These are phyloP conservation scores for Orbilia brochopaga DNA, from an alignment of 2,329 filamentous ascomycete species.

Conservation along the genomic window DNA sequence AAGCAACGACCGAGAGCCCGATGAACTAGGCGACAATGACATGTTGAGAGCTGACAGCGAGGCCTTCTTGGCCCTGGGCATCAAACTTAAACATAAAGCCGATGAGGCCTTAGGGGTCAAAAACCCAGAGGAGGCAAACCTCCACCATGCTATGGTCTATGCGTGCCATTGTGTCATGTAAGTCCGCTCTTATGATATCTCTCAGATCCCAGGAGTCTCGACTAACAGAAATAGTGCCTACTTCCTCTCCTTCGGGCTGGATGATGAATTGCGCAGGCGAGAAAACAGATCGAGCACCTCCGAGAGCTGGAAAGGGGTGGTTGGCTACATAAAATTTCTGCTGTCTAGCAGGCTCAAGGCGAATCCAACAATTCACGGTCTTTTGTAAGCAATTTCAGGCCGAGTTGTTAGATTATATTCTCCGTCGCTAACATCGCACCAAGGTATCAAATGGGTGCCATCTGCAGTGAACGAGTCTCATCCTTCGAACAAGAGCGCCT, in stretches of 20 bases:
- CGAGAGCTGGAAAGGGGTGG: slow-evolving; percentile 41
- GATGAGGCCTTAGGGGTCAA: slow-evolving; percentile 43
- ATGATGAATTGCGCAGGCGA: slow-evolving; percentile 32
- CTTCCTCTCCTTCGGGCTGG: slow-evolving; percentile 45
- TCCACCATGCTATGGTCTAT: slow-evolving; percentile 39
- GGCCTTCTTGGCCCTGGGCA: slow-evolving; percentile 38
- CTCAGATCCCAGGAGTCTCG: neutral
- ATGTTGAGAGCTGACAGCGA: slow-evolving; percentile 32
- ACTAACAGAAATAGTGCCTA: slow-evolving; percentile 30
- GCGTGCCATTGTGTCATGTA: slow-evolving; percentile 49
- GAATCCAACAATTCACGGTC: slow-evolving; percentile 36
- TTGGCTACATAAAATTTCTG: slow-evolving; percentile 44
- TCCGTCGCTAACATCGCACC: slow-evolving; percentile 6
- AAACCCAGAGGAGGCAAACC: slow-evolving; percentile 33
- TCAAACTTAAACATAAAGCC: slow-evolving; percentile 45
- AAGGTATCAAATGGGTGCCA: slow-evolving; percentile 47
- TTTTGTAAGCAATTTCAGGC: slow-evolving; percentile 27
- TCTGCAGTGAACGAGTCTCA: slow-evolving; percentile 44
- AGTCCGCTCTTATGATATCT: slow-evolving; percentile 2
- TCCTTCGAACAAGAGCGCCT: slow-evolving; percentile 41
- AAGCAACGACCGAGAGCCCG: slow-evolving; percentile 15
- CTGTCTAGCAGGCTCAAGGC: slow-evolving; percentile 39
- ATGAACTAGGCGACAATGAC: slow-evolving; percentile 27
- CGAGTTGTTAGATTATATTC: neutral
- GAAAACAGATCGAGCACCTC: slow-evolving; percentile 41